phyloP scores from a whole-genome alignment of 768 basidiomycete genomes.

The Mycena filopes region DNA sequence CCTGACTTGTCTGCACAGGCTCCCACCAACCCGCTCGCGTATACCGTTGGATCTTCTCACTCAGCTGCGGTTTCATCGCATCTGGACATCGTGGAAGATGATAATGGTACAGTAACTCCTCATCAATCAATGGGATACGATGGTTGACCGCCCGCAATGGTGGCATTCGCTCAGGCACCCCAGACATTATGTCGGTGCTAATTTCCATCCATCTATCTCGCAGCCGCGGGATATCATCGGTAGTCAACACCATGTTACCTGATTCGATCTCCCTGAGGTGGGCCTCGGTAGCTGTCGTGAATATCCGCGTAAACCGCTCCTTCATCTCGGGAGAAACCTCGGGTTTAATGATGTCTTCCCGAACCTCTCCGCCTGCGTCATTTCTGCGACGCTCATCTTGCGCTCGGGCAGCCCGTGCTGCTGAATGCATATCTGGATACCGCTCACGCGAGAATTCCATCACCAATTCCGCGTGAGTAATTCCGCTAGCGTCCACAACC shows the following conservation, averaged over 20 bases:
- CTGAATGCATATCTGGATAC: neutral
- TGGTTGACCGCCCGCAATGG: neutral
- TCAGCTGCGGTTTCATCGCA: neutral
- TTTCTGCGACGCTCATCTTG: neutral
- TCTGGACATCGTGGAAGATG: neutral
- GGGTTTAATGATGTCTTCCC: neutral
- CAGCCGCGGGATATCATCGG: neutral
- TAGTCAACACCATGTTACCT: neutral
- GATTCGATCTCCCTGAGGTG: neutral
- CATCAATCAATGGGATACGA: conserved; percentile 1
- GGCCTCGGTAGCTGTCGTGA: neutral
- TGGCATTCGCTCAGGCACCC: neutral
- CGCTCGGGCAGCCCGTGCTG: neutral
- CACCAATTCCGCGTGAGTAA: neutral
- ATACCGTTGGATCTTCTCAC: neutral
- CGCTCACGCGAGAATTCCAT: neutral
- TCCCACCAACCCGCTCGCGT: neutral
- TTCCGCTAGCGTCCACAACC: neutral
- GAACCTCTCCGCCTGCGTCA: neutral
- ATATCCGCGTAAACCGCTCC: no score
- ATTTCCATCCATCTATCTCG: conserved; percentile 3
- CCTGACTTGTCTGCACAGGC: no score
- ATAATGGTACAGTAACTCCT: neutral
- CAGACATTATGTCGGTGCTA: neutral
- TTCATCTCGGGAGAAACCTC: no score